These are phyloP conservation scores for Catharanthus roseus DNA, from an alignment of 257 asterid species.

Conservation along the genomic window DNA sequence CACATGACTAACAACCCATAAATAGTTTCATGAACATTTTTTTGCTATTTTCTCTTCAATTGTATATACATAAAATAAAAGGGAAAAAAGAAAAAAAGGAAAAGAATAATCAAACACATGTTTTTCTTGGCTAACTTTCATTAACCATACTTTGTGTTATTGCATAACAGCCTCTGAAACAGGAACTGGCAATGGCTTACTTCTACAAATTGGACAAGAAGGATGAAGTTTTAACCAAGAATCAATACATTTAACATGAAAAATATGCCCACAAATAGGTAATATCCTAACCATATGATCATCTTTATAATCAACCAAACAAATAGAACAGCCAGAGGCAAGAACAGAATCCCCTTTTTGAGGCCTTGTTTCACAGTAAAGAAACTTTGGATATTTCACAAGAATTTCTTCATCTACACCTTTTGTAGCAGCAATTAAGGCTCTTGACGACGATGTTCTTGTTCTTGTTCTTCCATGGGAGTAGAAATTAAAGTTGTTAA, in stretches of 20 bases:
- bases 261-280: conserved; percentile 53
- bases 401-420: conserved; percentile 38
- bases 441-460: too few relatives aligned
- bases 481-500: background rate
- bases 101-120: too few relatives aligned
- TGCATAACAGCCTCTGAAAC: too few relatives aligned
- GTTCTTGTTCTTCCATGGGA: background rate
- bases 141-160: too few relatives aligned
- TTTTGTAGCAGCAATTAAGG: background rate
- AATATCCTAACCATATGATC: conserved; percentile 43
- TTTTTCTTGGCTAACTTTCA: too few relatives aligned
- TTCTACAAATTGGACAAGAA: conserved; percentile 56
- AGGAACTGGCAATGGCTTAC: conserved; percentile 21
- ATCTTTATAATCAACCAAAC: conserved; percentile 48
- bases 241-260: conserved; percentile 52
- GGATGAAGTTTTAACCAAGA: conserved; percentile 48
- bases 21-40: too few relatives aligned
- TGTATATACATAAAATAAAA: too few relatives aligned
- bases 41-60: too few relatives aligned
- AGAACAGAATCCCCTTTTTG: conserved; percentile 9
- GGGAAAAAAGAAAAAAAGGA: too few relatives aligned
- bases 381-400: conserved; percentile 34
- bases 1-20: too few relatives aligned
- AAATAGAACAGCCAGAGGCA: conserved; percentile 45
- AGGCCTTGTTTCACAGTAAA: conserved; percentile 31